Conservation (phyloP, 257 asterid species). For the Solanum bulbocastanum region DNA sequence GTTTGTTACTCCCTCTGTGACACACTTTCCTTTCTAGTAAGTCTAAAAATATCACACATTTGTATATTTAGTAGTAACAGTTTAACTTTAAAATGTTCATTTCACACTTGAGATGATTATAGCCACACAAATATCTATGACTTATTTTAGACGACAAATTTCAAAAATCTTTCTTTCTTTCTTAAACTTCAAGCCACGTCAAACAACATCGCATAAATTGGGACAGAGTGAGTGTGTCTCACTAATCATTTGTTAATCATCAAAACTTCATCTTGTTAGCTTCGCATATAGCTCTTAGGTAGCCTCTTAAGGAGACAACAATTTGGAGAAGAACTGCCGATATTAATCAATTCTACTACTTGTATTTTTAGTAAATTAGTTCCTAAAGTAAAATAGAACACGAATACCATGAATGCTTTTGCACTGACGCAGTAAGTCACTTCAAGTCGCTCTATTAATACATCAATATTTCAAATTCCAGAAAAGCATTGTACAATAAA, state of each 20-base stretch:
- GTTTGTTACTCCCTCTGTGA: neutral
- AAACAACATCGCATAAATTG: neutral
- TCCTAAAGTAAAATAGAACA: neutral
- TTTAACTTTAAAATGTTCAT: neutral
- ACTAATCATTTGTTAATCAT: neutral
- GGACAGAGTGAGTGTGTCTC: neutral
- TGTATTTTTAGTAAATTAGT: neutral
- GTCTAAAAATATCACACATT: neutral
- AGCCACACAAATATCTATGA: neutral
- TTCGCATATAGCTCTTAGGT: neutral
- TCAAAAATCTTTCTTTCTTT: neutral
- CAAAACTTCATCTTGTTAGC: neutral
- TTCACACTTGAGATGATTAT: neutral
- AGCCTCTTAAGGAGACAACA: neutral
- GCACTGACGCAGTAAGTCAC: neutral
- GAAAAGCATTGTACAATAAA: neutral
- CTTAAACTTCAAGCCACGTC: neutral
- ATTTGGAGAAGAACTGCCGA: neutral
- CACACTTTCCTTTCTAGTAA: neutral
- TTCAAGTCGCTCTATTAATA: neutral
- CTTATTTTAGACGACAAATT: neutral
- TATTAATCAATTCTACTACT: neutral
- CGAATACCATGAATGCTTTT: neutral
- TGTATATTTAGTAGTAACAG: neutral
- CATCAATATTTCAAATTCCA: neutral